Evolutionary conservation across 1,284 basidiomycete genomes (phyloP).

Genomic region (Termitomyces sp.): DNA sequence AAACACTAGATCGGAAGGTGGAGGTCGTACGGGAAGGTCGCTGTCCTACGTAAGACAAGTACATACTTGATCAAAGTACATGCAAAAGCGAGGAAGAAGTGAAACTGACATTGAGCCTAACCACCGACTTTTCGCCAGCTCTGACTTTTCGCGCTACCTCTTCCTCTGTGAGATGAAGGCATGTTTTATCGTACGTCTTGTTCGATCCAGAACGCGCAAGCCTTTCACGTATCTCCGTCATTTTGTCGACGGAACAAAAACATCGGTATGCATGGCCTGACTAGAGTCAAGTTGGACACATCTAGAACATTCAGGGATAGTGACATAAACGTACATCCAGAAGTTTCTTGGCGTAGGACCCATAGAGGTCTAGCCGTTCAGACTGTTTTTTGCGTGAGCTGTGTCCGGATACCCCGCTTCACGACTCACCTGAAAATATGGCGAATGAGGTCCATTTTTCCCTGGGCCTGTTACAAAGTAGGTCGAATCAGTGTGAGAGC

Average conservation of each 20-base stretch:
- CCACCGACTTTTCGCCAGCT: slow-evolving; percentile 73
- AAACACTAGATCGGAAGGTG: slow-evolving; percentile 71
- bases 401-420: neutral
- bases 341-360: slow-evolving; percentile 65
- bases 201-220: slow-evolving; percentile 69
- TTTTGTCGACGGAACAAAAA: slow-evolving; percentile 77
- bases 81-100: neutral
- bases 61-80: neutral
- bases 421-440: slow-evolving; percentile 72
- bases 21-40: slow-evolving; percentile 42
- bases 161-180: slow-evolving; percentile 80
- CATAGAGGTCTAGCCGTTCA: slow-evolving; percentile 83
- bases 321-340: slow-evolving; percentile 51
- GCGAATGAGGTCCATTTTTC: slow-evolving; percentile 65
- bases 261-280: slow-evolving; percentile 89
- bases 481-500: neutral
- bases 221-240: slow-evolving; percentile 62
- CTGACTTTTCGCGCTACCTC: slow-evolving; percentile 73
- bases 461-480: slow-evolving; percentile 59
- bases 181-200: slow-evolving; percentile 80
- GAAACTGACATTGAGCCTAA: slow-evolving; percentile 79
- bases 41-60: slow-evolving; percentile 39
- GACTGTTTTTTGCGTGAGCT: slow-evolving; percentile 54
- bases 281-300: slow-evolving; percentile 34
- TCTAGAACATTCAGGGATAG: neutral